Evolutionary conservation across 352 stramenopile genomes (phyloP).

Genomic region (Pythium myriotylum): DNA sequence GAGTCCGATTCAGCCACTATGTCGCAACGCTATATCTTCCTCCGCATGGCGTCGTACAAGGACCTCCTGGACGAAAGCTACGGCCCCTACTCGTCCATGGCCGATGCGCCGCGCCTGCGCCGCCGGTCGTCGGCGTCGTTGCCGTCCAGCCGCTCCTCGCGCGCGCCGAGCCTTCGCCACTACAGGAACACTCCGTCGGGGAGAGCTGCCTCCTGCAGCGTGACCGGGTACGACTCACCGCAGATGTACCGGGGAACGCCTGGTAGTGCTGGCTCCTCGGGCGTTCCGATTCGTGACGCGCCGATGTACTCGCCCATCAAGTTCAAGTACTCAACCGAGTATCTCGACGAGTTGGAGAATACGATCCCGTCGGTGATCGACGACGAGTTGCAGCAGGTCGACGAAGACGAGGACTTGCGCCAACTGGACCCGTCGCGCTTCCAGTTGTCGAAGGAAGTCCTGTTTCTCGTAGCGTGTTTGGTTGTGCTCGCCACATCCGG

Average conservation of each 20-base stretch:
- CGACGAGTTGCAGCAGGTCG: conserved; percentile 10
- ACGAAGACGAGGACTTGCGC: conserved; percentile 11
- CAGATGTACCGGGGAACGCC: conserved; percentile 1
- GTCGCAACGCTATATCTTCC: conserved; percentile 51
- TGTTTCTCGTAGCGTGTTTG: conserved; percentile 63
- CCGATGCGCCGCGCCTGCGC: conserved; percentile 5
- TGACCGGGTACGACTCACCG: conserved; percentile 20
- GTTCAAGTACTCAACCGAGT: not conserved
- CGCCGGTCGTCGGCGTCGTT: conserved; percentile 31
- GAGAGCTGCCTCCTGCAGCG: not conserved
- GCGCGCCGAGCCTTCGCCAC: conserved; percentile 24
- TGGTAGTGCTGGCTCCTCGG: conserved; percentile 4
- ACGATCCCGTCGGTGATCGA: conserved; percentile 7
- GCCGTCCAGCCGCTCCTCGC: conserved; percentile 21
- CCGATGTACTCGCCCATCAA: conserved; percentile 10
- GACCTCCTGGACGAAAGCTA: conserved; percentile 38
- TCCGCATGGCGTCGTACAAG: conserved; percentile 44
- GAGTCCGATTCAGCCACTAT: conserved; percentile 21
- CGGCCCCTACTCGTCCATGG: conserved; percentile 14
- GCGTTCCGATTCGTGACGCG: conserved; percentile 16
- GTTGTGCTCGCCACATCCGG: conserved; percentile 68
- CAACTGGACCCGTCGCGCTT: conserved; percentile 18
- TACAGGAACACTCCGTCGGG: not conserved
- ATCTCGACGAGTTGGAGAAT: conserved; percentile 12
- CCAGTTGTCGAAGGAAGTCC: conserved; percentile 56